A percentile compares a stretch with the other conserved stretches of the same genome.
phyloP scores from a whole-genome alignment of 345 rosid species.

The Ailanthus altissimus region DNA sequence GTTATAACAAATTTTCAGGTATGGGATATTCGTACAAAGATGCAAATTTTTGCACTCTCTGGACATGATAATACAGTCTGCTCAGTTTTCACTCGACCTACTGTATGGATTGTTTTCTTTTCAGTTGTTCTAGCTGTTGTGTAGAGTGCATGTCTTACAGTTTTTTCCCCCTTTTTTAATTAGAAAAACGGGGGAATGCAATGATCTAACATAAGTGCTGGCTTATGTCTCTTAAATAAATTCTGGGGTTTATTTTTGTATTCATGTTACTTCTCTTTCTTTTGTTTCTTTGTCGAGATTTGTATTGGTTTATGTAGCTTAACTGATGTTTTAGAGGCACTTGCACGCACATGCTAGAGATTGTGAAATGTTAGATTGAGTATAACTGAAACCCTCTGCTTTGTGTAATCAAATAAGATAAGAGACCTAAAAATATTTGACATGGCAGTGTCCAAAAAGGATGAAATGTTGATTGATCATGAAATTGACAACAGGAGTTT shows the following conservation, averaged over 20 bases:
- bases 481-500: background rate
- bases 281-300: background rate
- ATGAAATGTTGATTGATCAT: background rate
- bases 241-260: background rate
- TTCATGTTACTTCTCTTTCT: background rate
- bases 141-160: background rate
- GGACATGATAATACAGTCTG: conserved; percentile 98
- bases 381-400: background rate
- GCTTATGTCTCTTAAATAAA: background rate
- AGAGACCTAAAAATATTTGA: background rate
- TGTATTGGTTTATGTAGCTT: background rate
- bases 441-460: background rate
- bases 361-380: background rate
- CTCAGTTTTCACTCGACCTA: conserved; percentile 91
- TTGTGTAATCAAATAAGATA: background rate
- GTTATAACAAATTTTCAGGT: conserved; percentile 52
- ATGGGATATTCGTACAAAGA: conserved; percentile 96
- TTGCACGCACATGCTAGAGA: conserved; percentile 6
- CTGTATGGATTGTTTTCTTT: conserved; percentile 43
- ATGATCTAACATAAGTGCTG: background rate
- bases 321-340: background rate
- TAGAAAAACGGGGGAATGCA: background rate
- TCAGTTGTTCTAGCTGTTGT: background rate
- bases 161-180: background rate
- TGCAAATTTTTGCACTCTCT: conserved; percentile 92